Evolutionary conservation across 176 grass and related monocot species (phyloP).

Genomic region (Puccinellia tenuiflora): DNA sequence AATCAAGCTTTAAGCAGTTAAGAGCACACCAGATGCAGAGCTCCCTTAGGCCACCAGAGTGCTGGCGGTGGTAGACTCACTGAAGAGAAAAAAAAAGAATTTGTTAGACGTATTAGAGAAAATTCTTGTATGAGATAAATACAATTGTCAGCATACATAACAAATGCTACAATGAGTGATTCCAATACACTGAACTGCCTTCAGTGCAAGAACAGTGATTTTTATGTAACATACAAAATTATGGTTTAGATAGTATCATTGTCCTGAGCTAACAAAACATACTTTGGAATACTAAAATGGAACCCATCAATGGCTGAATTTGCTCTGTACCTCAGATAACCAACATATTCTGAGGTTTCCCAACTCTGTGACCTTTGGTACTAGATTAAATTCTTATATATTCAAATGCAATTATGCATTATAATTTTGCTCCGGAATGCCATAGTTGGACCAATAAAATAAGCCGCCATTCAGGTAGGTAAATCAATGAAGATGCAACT

Average conservation of each 20-base stretch:
- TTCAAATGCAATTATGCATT: neutral
- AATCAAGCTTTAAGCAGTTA: conserved; percentile 11
- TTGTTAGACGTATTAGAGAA: neutral
- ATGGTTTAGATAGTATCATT: neutral
- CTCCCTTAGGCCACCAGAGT: conserved; percentile 65
- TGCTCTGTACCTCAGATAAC: neutral
- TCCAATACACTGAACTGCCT: neutral
- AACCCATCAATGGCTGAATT: neutral
- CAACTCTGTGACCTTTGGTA: neutral
- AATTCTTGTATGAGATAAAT: neutral
- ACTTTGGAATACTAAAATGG: neutral
- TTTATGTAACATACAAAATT: neutral
- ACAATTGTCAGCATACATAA: neutral
- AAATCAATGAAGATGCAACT: neutral
- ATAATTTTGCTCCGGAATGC: neutral
- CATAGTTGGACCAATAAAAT: neutral
- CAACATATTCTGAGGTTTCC: neutral
- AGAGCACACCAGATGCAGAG: neutral
- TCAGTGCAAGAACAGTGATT: neutral
- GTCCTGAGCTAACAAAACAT: neutral
- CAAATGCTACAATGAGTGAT: neutral
- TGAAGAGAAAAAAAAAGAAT: too few species aligned
- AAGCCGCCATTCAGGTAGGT: neutral
- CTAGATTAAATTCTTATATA: neutral
- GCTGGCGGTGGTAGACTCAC: conserved; percentile 60